phyloP scores from a whole-genome alignment of 1,139 yeast species.

The Casaregolazyma suthepensis region DNA sequence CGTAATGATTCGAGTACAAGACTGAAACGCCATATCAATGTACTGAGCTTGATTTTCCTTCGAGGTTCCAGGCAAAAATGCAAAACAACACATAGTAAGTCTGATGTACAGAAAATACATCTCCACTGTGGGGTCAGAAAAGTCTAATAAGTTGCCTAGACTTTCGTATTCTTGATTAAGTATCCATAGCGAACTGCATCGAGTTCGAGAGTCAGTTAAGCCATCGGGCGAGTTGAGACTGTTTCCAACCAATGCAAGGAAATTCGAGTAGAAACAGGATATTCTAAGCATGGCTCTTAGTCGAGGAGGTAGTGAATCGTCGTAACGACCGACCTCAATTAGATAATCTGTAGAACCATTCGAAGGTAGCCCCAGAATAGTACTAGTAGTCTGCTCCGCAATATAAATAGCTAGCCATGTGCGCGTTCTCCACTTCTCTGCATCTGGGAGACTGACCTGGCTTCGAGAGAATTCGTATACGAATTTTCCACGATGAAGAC shows the following conservation, averaged over 20 bases:
- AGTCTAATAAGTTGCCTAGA: constrained; percentile 54
- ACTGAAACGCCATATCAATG: constrained; percentile 72
- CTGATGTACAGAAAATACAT: constrained; percentile 73
- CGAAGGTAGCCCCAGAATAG: constrained; percentile 82
- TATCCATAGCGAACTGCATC: constrained; percentile 72
- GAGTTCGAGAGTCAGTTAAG: constrained; percentile 71
- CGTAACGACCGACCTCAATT: constrained; percentile 71
- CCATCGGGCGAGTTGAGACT: constrained; percentile 90
- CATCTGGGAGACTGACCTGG: constrained; percentile 82
- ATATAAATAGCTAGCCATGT: constrained; percentile 88
- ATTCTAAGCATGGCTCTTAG: constrained; percentile 69
- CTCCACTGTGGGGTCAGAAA: constrained; percentile 57
- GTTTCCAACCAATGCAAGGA: constrained; percentile 82
- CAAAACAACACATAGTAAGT: constrained; percentile 80
- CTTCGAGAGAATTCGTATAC: constrained; percentile 86
- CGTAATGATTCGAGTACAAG: constrained; percentile 79
- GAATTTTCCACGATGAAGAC: constrained; percentile 90
- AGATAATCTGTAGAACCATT: constrained; percentile 79
- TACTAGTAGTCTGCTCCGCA: constrained; percentile 87
- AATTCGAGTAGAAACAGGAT: constrained; percentile 76
- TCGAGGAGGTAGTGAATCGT: constrained; percentile 56
- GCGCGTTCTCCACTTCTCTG: constrained; percentile 91
- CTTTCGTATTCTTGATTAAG: constrained; percentile 75
- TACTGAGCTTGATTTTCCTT: constrained; percentile 81
- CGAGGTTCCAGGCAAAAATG: constrained; percentile 87